Evolutionary conservation across 2,329 filamentous ascomycete species (phyloP), one percentile per base, ranked within the genome.

Genomic region (Cercospora citrullina): DNA sequence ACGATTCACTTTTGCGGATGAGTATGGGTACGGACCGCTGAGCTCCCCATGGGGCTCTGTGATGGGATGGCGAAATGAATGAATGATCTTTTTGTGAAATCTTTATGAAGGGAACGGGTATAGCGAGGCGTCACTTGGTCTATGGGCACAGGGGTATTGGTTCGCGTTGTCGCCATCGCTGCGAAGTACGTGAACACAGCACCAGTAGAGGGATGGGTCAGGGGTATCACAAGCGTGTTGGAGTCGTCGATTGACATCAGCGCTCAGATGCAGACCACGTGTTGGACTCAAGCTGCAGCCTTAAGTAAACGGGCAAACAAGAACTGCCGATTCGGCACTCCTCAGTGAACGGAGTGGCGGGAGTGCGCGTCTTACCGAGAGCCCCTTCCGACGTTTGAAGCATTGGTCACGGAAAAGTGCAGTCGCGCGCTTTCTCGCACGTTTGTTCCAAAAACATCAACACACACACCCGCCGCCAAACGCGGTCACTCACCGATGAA

Each of bases 361-460:
- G 28, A 31, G 28, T 58, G 16, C 55, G 26, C 55, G 55, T 36
- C 18, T 33, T 58, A n/a, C 28, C 55, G n/a, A 33, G 23, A 18
- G 55, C 55, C 31, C 60, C 42, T 63, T 39, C 60, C 42, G n/a
- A 48, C 10, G 48, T 53, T 53, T 58, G 28, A 36, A 58, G 55
- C 28, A 23, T 53, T 23, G n/a, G 28, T 36, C 16, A 62, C 60
- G 60, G 60, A 62, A 42, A 51, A 18, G 23, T 62, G 23, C 55
- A 58, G 55, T 62, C 26, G 39, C 36, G 33, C 36, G 14, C 36
- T 21, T 60, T 14, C 14, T 45, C 14, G 21, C 23, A 30, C 60
- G 61, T 64, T 64, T 64, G 48, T 57, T 58, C 55, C 16, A 12
- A 31, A 39, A 45, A 51, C 39, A 62, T 28, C 60, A 59, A 33